Evolutionary conservation across 306 rosid species (phyloP).

Genomic region (Alnus rubra): DNA sequence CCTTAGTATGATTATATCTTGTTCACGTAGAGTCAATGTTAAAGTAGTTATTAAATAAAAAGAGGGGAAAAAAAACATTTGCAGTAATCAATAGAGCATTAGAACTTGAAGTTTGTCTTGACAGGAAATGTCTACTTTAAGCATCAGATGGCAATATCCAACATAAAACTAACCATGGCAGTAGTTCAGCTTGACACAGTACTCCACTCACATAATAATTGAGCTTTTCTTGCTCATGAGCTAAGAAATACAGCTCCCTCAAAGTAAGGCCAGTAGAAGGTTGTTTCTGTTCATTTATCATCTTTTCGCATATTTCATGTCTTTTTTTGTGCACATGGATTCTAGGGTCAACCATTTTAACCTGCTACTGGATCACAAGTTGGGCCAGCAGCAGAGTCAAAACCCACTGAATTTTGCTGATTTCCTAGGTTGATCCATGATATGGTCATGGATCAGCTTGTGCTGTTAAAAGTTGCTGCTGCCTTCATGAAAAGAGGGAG

Average conservation of each 20-base stretch:
- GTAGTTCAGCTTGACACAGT: background rate
- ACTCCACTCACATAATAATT: background rate
- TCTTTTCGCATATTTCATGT: too few species aligned
- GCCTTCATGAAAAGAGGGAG: background rate
- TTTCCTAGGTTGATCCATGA: background rate
- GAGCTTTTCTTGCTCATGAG: background rate
- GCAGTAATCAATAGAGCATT: background rate
- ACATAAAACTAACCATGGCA: background rate
- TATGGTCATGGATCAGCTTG: background rate
- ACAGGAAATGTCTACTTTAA: conserved; percentile 1
- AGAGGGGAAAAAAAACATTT: background rate
- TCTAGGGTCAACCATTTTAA: background rate
- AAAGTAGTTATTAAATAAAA: background rate
- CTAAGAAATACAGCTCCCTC: background rate
- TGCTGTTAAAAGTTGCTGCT: background rate
- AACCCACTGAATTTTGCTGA: background rate
- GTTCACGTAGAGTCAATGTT: background rate
- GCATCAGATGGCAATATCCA: background rate
- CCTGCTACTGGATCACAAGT: background rate
- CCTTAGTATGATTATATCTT: conserved; percentile 14
- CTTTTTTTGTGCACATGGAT: background rate
- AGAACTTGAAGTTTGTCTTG: background rate
- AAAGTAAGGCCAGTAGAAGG: background rate
- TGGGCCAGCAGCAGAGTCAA: background rate
- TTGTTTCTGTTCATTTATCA: background rate